Percentiles rank a stretch among this genome's conserved stretches.
phyloP scores from a whole-genome alignment of 176 grass and related monocot species.

The Aechmea fasciata region DNA sequence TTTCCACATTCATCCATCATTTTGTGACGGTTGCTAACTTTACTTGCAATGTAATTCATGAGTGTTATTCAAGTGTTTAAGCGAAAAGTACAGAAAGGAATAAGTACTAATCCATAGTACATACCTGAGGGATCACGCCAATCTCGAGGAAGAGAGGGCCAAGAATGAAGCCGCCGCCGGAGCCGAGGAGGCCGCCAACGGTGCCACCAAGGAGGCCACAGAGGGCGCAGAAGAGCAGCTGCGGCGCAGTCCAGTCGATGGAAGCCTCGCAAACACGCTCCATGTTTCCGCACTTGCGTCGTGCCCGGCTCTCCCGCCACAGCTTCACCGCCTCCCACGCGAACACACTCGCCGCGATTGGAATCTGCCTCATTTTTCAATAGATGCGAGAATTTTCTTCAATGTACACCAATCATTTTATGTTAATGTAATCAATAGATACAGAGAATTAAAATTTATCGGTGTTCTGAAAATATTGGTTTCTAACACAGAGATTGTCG shows the following conservation, averaged over 20 bases:
- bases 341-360: constrained; percentile 49
- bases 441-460: too few species aligned
- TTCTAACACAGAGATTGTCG: too few species aligned
- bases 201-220: constrained; percentile 81
- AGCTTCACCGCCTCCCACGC: constrained; percentile 52
- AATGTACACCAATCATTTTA: neutral
- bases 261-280: constrained; percentile 87
- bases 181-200: constrained; percentile 84
- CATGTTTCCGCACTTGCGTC: constrained; percentile 53
- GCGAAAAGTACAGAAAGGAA: neutral
- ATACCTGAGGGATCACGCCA: constrained; percentile 92
- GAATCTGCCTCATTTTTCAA: constrained; percentile 30
- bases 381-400: neutral
- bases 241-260: constrained; percentile 68
- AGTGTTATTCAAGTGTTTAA: too few species aligned
- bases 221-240: constrained; percentile 77
- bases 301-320: constrained; percentile 56
- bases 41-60: too few species aligned
- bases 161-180: constrained; percentile 90
- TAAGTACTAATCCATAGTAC: constrained; percentile 1
- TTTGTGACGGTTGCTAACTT: too few species aligned
- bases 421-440: neutral
- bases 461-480: too few species aligned
- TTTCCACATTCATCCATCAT: too few species aligned
- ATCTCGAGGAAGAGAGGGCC: constrained; percentile 95